Evolutionary conservation across 805 yeast species (phyloP).

Genomic region (Zygosaccharomyces siamensis): DNA sequence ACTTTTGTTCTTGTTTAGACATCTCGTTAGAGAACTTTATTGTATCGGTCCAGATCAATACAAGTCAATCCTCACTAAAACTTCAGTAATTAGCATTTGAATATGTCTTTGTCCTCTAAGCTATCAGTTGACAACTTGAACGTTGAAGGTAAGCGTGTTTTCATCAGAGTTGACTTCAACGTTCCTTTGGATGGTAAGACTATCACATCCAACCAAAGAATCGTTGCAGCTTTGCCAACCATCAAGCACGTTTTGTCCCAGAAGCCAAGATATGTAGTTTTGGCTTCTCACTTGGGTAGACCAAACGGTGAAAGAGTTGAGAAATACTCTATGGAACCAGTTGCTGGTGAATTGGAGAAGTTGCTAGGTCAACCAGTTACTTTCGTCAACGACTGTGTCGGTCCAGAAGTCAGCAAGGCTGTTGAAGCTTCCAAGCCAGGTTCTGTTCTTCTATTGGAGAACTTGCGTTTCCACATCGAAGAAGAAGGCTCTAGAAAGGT

Average conservation of each 20-base stretch:
- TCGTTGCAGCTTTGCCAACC: slow-evolving; percentile 98
- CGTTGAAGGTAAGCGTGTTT: slow-evolving; percentile 88
- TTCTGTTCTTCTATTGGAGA: slow-evolving; percentile 85
- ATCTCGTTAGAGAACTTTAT: background rate
- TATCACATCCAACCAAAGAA: slow-evolving; percentile 99
- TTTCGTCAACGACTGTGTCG: slow-evolving; percentile 90
- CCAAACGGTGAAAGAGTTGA: slow-evolving; percentile 90
- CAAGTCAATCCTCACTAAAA: background rate
- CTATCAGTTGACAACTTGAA: slow-evolving; percentile 88
- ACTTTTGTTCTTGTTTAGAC: too few relatives aligned
- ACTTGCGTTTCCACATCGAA: slow-evolving; percentile 97
- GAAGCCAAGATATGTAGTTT: slow-evolving; percentile 82
- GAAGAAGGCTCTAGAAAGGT: slow-evolving; percentile 92
- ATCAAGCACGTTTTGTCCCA: slow-evolving; percentile 90
- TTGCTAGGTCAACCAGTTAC: slow-evolving; percentile 69
- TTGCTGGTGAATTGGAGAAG: slow-evolving; percentile 79
- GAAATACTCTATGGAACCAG: slow-evolving; percentile 91
- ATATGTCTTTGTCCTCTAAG: slow-evolving; percentile 90
- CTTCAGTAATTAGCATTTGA: background rate
- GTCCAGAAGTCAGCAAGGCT: slow-evolving; percentile 78
- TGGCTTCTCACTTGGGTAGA: slow-evolving; percentile 98
- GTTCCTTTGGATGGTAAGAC: slow-evolving; percentile 93
- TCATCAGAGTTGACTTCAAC: slow-evolving; percentile 96
- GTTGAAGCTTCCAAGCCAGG: slow-evolving; percentile 73
- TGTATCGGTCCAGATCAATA: slow-evolving; percentile 6